Base-by-base conservation (phyloP, 331 rosid species). In the Malus hybrid region DNA sequence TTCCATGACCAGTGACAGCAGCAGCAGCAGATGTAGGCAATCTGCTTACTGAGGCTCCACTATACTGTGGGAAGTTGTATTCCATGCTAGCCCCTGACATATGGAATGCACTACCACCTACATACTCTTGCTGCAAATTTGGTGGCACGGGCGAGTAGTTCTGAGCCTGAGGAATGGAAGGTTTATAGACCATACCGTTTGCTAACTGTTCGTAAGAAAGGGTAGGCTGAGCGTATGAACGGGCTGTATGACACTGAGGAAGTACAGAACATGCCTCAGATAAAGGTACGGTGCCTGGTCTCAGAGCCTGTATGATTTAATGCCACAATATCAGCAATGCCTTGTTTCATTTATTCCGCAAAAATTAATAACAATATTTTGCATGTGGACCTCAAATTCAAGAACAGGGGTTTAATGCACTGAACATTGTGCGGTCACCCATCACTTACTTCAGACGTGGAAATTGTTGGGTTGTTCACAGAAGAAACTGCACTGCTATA, bases 281-380 rank as follows among this genome's bases (percentile, higher is more conserved):
- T 29, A 68, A 50, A 9, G 89, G 74, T 74, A 79, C 63, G 74
- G 79, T 5, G 30, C 79, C 78, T 16, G 89, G 80, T 66, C 73
- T 80, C 81, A 55, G 68, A 58, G 68, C 87, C 91, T 90, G 87
- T 74, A 80, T 24, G 24, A 70, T 84, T 68, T 55, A 63, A n/a
- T 20, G 22, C 33, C 22, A 73, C 7, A 6, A 44, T 6, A 74
- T 62, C 26, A 70, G 22, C 16, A 66, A 33, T 16, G 13, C 50
- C 20, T 18, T n/a, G 4, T 44, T 44, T 19, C 30, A 46, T n/a
- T 7, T 26, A 10, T 10, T 46, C 33, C 14, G 12, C 1, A 44
- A 74, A 44, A 62, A 26, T 7, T 9, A 58, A 58, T 26, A 8
- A 14, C 8, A 14, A 16, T 32, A 30, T 16, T 24, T 58, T 56